phyloP scores from a whole-genome alignment of 495 filamentous ascomycete species.

The Staphylotrichum tortipilum region DNA sequence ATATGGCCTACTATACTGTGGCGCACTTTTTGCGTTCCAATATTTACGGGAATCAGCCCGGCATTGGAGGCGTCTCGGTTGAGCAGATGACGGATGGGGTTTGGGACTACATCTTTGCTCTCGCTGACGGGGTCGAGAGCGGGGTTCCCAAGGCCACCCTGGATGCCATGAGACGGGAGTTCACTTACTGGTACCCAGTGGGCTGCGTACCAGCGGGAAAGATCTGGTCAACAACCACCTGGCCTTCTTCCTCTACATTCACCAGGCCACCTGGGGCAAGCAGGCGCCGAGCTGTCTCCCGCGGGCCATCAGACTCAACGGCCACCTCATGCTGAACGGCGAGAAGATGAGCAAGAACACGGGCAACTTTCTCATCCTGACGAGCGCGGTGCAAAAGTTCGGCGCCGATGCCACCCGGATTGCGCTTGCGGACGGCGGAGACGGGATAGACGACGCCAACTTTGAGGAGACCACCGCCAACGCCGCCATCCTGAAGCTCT shows the following conservation, averaged over 20 bases:
- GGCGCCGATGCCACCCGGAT: conserved; percentile 86
- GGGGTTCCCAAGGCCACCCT: conserved; percentile 62
- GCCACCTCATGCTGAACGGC: conserved; percentile 84
- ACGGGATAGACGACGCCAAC: conserved; percentile 87
- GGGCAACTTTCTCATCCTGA: conserved; percentile 88
- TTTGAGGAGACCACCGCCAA: conserved; percentile 87
- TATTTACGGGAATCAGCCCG: conserved; percentile 65
- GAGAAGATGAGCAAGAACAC: conserved; percentile 95
- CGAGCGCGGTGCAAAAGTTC: conserved; percentile 77
- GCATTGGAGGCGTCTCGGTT: conserved; percentile 53
- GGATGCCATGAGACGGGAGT: conserved; percentile 72
- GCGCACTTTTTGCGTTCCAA: conserved; percentile 72
- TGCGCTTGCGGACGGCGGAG: conserved; percentile 81
- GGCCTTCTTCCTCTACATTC: conserved; percentile 93
- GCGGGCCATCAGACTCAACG: conserved; percentile 50
- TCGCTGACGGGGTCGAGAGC: conserved; percentile 35
- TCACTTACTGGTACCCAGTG: conserved; percentile 92
- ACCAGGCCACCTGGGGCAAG: conserved; percentile 68
- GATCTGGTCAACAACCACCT: conserved; percentile 82
- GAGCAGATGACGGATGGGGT: conserved; percentile 91
- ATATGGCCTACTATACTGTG: conserved; percentile 95
- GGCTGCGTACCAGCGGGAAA: conserved; percentile 79
- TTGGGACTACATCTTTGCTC: conserved; percentile 81
- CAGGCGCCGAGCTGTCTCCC: conserved; percentile 79
- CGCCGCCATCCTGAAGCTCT: conserved; percentile 70